phyloP scores from a whole-genome alignment of 768 basidiomycete species.

The Pisolithus marmoratus region DNA sequence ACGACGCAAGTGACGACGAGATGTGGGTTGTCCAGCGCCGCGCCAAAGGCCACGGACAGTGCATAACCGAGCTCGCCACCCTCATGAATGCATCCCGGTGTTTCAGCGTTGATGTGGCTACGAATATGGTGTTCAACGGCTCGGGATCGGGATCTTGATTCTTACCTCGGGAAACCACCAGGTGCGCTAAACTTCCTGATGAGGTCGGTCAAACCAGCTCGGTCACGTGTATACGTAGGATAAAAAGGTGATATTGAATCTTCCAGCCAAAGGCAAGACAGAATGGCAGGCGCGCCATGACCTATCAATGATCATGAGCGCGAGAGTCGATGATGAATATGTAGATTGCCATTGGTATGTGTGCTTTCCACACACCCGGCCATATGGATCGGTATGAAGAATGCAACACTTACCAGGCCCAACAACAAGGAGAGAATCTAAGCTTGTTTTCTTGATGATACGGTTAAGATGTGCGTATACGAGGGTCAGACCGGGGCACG shows the following conservation, averaged over 20 bases:
- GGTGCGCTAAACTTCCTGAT: slow-evolving; percentile 74
- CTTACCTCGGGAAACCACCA: slow-evolving; percentile 75
- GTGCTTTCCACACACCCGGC: too few species aligned
- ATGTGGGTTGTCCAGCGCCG: slow-evolving; percentile 88
- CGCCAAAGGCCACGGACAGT: slow-evolving; percentile 78
- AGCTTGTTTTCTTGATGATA: slow-evolving; percentile 51
- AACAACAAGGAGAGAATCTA: slow-evolving; percentile 70
- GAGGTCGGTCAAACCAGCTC: slow-evolving; percentile 57
- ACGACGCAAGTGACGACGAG: slow-evolving; percentile 75
- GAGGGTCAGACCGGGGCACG: slow-evolving; percentile 72
- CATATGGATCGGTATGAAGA: too few species aligned
- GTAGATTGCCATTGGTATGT: too few species aligned
- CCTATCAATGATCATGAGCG: slow-evolving; percentile 29
- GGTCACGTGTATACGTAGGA: slow-evolving; percentile 53
- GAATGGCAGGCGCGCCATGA: slow-evolving; percentile 82
- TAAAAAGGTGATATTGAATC: slow-evolving; percentile 58
- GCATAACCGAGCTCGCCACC: slow-evolving; percentile 90
- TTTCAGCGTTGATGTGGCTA: slow-evolving; percentile 76
- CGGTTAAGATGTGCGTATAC: slow-evolving; percentile 68
- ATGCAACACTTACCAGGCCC: slow-evolving; percentile 52
- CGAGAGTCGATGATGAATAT: not conserved
- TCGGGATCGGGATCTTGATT: not conserved
- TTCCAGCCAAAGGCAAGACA: slow-evolving; percentile 86
- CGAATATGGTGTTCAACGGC: not conserved
- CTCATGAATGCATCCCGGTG: slow-evolving; percentile 88